A percentile compares a stretch with the other conserved stretches of the same genome.
Evolutionary conservation across 768 basidiomycete genomes (phyloP).

Genomic region (Termitomyces sp.): DNA sequence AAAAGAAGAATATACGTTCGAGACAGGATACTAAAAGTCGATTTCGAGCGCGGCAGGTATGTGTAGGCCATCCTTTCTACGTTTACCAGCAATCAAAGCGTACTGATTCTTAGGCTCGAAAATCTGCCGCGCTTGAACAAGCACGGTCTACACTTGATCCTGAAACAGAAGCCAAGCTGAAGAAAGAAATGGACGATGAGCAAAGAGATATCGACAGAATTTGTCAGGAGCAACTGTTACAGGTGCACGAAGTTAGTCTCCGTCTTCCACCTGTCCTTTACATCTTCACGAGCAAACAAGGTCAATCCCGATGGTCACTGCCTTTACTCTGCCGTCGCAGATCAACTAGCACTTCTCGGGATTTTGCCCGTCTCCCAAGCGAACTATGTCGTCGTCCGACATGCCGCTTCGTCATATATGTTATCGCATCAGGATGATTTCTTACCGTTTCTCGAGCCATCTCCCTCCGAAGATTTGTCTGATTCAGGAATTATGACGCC

Average conservation of each 20-base stretch:
- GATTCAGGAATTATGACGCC: slow-evolving; percentile 70
- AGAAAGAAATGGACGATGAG: slow-evolving; percentile 65
- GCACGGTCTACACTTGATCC: slow-evolving; percentile 46
- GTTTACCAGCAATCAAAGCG: not conserved
- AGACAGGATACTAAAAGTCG: slow-evolving; percentile 60
- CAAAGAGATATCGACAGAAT: slow-evolving; percentile 55
- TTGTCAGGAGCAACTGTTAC: slow-evolving; percentile 61
- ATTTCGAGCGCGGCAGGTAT: slow-evolving; percentile 68
- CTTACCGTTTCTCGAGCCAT: slow-evolving; percentile 83
- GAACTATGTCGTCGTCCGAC: slow-evolving; percentile 56
- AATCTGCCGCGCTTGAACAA: slow-evolving; percentile 59
- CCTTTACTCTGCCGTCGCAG: slow-evolving; percentile 89
- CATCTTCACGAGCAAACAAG: slow-evolving; percentile 31
- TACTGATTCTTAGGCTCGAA: slow-evolving; percentile 50
- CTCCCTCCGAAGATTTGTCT: slow-evolving; percentile 62
- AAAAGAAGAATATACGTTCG: slow-evolving; percentile 22
- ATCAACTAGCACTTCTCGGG: slow-evolving; percentile 78
- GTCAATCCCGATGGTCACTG: slow-evolving; percentile 96
- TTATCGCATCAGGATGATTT: slow-evolving; percentile 83
- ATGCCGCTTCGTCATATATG: slow-evolving; percentile 77
- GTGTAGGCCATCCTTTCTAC: not conserved
- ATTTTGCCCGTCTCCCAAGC: slow-evolving; percentile 55
- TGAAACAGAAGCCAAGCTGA: slow-evolving; percentile 51
- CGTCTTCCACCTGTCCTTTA: not conserved
- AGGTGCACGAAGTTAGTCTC: slow-evolving; percentile 55